Base-by-base conservation (phyloP, 2,329 filamentous ascomycete species). In the Apiospora rasikravindrae region DNA sequence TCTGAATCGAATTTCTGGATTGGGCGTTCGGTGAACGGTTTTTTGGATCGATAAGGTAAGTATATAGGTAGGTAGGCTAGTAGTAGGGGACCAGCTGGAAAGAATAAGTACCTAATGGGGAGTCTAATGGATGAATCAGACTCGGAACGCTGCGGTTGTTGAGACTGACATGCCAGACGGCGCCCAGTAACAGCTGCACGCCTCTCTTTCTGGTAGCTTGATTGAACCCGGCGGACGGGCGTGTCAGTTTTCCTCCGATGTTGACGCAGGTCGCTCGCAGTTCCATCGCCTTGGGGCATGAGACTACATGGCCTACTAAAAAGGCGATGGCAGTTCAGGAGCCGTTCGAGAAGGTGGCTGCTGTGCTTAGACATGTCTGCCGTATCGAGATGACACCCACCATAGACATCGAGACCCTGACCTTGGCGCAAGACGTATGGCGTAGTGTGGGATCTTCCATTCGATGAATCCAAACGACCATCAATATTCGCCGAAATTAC, bases 201-300 rank as follows among this genome's bases (percentile, higher is more conserved):
- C 22, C 57, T 64, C 33, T 40, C 19, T 37, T 64, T 2, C 57
- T 10, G 33, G 57, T 33, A 40, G 13, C 57, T 40, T 64, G 57
- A 64, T 40, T 64, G 57, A 64, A 64, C 57, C 57, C 57, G 33
- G 57, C 57, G 57, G 19, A 40, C 57, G 57, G 57, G 33, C 19
- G 57, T 40, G 57, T 64, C 57, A 40, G 33, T 40, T 8, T 61
- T 61, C 53, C 53, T 61, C 53, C 57, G 11, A 40, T 64, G 57
- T 64, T 19, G 19, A 40, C 5, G 1, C 16, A n/a, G 33, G 33
- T 64, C 16, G 26, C 26, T 14, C 10, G 57, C 29, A 26, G 33
- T 64, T n/a, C 29, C 57, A 7, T 13, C 13, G 22, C 53, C 2
- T 37, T 22, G 29, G 53, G 53, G 11, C 19, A n/a, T 61, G 53